Evolutionary conservation across 345 rosid species (phyloP).

Genomic region (Murraya paniculata): DNA sequence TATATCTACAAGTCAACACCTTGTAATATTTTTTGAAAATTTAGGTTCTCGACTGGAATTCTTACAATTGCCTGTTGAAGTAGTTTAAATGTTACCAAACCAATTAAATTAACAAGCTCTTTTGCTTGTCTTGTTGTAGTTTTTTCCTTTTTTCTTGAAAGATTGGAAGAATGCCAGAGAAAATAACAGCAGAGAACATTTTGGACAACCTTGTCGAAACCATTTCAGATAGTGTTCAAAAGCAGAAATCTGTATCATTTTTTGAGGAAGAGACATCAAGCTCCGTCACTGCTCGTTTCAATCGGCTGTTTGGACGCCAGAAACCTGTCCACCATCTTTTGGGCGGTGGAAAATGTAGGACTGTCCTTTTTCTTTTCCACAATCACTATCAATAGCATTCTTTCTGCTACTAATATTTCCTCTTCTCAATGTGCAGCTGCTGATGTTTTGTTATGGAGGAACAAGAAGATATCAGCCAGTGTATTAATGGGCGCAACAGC

Average conservation of each 20-base stretch:
- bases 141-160: constrained; percentile 15
- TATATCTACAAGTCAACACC: neutral
- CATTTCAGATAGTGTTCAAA: constrained; percentile 52
- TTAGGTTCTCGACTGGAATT: neutral
- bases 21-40: neutral
- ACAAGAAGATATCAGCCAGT: constrained; percentile 89
- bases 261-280: constrained; percentile 51
- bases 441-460: constrained; percentile 96
- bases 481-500: constrained; percentile 66
- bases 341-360: constrained; percentile 90
- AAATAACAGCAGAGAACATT: constrained; percentile 54
- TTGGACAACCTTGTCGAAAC: constrained; percentile 61
- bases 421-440: constrained; percentile 61
- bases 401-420: neutral
- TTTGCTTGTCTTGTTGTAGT: neutral
- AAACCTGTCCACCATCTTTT: constrained; percentile 66
- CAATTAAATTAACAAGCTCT: neutral
- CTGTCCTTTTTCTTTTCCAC: neutral
- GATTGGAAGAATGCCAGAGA: constrained; percentile 68
- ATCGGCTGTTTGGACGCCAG: constrained; percentile 78
- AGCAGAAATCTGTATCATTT: constrained; percentile 60
- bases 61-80: neutral
- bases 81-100: neutral
- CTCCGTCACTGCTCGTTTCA: constrained; percentile 53
- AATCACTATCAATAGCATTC: neutral